Conservation (phyloP, 2,329 filamentous ascomycete species). For the Ciborinia camelliae region DNA sequence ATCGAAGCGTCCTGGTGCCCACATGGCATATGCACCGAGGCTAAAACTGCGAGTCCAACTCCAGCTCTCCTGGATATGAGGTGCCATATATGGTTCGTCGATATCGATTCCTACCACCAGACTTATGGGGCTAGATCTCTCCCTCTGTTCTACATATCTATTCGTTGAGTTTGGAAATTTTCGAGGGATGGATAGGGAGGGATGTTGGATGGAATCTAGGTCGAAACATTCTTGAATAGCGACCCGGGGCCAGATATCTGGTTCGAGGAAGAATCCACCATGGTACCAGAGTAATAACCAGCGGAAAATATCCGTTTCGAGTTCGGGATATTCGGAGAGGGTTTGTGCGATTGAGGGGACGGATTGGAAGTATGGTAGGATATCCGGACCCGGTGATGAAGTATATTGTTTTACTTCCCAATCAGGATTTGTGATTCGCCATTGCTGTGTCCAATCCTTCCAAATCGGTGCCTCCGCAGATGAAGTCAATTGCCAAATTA, state of each 20-base stretch:
- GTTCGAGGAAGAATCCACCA: slow-evolving; percentile 26
- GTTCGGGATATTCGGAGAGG: slow-evolving; percentile 11
- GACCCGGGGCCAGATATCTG: slow-evolving; percentile 27
- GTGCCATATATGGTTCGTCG: slow-evolving; percentile 30
- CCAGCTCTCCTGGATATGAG: slow-evolving; percentile 20
- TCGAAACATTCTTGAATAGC: slow-evolving; percentile 23
- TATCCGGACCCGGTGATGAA: slow-evolving; percentile 9
- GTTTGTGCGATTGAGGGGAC: slow-evolving; percentile 23
- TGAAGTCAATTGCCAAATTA: slow-evolving; percentile 29
- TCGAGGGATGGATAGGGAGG: neutral
- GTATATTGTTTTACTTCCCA: slow-evolving; percentile 24
- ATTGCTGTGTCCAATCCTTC: slow-evolving; percentile 24
- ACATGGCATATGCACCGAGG: slow-evolving; percentile 25
- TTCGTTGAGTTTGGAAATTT: neutral
- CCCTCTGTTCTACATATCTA: slow-evolving; percentile 6
- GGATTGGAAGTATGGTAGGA: slow-evolving; percentile 21
- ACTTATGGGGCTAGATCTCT: slow-evolving; percentile 22
- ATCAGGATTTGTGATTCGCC: slow-evolving; percentile 23
- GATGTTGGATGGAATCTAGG: slow-evolving; percentile 12
- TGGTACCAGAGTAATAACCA: slow-evolving; percentile 30
- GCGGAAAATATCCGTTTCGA: slow-evolving; percentile 24
- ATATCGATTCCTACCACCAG: slow-evolving; percentile 28
- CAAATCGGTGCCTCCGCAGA: slow-evolving; percentile 9
- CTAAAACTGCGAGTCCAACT: slow-evolving; percentile 26
- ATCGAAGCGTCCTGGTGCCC: slow-evolving; percentile 30